Percentiles rank a stretch among this genome's conserved stretches.
phyloP scores from a whole-genome alignment of 192 early-diverging fungal genomes.

The Podila minutissima region DNA sequence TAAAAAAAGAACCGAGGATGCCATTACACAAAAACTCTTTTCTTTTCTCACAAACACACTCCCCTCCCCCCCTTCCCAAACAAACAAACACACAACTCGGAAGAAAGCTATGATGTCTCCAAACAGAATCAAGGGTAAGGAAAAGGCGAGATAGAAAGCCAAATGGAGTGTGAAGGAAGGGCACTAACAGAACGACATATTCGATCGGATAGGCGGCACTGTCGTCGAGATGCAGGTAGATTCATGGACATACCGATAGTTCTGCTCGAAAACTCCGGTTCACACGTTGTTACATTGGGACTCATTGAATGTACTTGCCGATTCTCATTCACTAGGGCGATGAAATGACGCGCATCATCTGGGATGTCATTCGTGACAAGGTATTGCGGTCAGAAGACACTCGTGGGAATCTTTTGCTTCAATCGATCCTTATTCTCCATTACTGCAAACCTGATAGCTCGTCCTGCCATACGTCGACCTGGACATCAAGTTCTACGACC shows the following conservation, averaged over 20 bases:
- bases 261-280: background rate
- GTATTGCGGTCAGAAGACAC: conserved; percentile 14
- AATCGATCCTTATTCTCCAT: no score
- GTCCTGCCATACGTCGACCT: conserved; percentile 88
- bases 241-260: background rate
- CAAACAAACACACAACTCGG: background rate
- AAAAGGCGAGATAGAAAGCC: background rate
- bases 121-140: conserved; percentile 25
- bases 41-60: background rate
- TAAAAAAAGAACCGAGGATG: no score
- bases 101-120: background rate
- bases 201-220: conserved; percentile 21
- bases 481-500: conserved; percentile 97
- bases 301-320: conserved; percentile 75
- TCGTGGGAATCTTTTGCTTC: conserved; percentile 3
- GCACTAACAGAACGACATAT: background rate
- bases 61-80: background rate
- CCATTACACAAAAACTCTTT: no score
- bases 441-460: conserved; percentile 52
- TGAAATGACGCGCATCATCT: conserved; percentile 99
- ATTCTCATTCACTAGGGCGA: conserved; percentile 82
- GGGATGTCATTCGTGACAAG: conserved; percentile 94
- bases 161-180: background rate
- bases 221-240: conserved; percentile 51
- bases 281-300: conserved; percentile 55